A percentile compares a stretch with the other conserved stretches of the same genome.
Conservation (phyloP, 257 asterid genomes). For the Cinchona pubescens region DNA sequence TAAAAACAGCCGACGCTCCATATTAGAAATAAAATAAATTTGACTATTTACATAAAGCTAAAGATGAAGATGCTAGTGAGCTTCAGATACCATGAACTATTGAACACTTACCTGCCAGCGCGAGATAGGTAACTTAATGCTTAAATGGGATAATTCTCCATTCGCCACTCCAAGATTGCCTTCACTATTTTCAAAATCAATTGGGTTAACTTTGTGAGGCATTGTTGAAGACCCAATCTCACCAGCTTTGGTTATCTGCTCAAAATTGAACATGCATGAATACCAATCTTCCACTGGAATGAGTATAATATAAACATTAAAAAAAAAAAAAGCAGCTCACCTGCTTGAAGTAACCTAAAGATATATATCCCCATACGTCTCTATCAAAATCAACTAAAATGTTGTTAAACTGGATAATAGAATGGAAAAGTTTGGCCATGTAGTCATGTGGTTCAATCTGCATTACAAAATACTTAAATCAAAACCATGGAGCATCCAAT, state of each 20-base stretch:
- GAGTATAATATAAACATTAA: not conserved
- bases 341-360: slow-evolving; percentile 82
- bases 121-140: slow-evolving; percentile 73
- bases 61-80: not conserved
- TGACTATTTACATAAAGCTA: not conserved
- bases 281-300: not conserved
- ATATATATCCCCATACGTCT: slow-evolving; percentile 85
- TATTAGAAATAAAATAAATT: not conserved
- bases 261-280: slow-evolving; percentile 10
- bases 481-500: not conserved
- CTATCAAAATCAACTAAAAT: slow-evolving; percentile 69
- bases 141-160: slow-evolving; percentile 57
- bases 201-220: slow-evolving; percentile 96
- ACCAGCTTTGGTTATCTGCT: slow-evolving; percentile 81
- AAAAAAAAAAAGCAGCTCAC: slow-evolving; percentile 32
- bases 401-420: slow-evolving; percentile 68
- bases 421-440: slow-evolving; percentile 74
- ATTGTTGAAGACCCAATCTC: slow-evolving; percentile 91
- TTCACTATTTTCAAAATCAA: slow-evolving; percentile 87
- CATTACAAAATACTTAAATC: slow-evolving; percentile 12
- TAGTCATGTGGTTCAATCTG: slow-evolving; percentile 95
- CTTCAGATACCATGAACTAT: slow-evolving; percentile 11
- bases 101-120: slow-evolving; percentile 72
- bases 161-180: slow-evolving; percentile 84
- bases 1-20: not conserved